A percentile compares a stretch with the other conserved stretches of the same genome.
Evolutionary conservation across 2,329 filamentous ascomycete species (phyloP).

Genomic region (Scedosporium dehoogii): DNA sequence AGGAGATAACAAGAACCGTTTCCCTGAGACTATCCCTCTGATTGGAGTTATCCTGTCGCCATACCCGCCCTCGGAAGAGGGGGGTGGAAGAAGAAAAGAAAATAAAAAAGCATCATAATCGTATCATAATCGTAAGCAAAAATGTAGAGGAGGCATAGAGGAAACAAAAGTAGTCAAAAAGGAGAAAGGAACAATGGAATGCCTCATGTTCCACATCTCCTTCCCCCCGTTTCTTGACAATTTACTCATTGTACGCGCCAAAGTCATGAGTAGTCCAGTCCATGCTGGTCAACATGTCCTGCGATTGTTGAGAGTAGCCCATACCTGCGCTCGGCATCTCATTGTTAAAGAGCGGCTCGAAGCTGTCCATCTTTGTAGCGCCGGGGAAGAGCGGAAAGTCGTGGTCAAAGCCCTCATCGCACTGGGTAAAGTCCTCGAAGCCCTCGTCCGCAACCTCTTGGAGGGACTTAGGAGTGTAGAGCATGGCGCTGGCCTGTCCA

Average conservation of each 20-base stretch:
- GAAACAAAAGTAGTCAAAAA: background rate
- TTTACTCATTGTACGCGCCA: slow-evolving; percentile 21
- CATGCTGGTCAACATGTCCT: slow-evolving; percentile 36
- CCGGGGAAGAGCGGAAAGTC: slow-evolving; percentile 58
- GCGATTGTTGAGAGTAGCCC: slow-evolving; percentile 41
- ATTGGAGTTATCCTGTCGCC: background rate
- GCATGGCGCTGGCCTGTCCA: slow-evolving; percentile 58
- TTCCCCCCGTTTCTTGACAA: background rate
- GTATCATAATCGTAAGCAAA: background rate
- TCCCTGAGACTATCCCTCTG: background rate
- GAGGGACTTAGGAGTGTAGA: slow-evolving; percentile 56
- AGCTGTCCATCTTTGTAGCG: slow-evolving; percentile 27
- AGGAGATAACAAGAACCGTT: background rate
- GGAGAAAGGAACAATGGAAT: background rate
- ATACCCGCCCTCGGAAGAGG: background rate
- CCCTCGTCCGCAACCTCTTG: slow-evolving; percentile 51
- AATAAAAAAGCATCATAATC: background rate
- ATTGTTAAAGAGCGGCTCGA: slow-evolving; percentile 34
- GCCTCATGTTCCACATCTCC: background rate
- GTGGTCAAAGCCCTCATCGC: slow-evolving; percentile 30
- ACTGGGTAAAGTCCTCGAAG: slow-evolving; percentile 43
- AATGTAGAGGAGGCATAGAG: background rate
- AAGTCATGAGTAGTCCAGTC: slow-evolving; percentile 30
- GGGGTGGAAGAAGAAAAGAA: no score
- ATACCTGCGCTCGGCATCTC: slow-evolving; percentile 40